Evolutionary conservation across 352 stramenopile species (phyloP).

Genomic region (Pythium rishiriense): DNA sequence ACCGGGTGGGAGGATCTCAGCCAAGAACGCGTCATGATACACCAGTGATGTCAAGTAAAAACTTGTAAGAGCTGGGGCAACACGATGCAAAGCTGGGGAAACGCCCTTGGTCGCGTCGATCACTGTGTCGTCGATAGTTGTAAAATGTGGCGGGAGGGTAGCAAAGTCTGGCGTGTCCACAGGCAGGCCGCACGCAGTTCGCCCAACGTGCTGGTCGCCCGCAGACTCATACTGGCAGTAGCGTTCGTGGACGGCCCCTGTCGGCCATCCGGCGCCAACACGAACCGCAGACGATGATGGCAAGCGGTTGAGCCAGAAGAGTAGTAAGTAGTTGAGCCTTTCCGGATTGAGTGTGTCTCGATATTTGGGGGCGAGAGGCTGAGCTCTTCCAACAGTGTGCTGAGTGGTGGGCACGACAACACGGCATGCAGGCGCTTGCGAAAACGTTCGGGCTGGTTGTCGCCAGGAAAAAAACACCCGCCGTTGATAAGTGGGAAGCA

Average conservation of each 20-base stretch:
- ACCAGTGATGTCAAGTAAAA: neutral
- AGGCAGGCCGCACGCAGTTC: constrained; percentile 20
- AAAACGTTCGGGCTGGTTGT: constrained; percentile 26
- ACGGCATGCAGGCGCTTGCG: constrained; percentile 12
- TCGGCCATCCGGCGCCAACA: constrained; percentile 20
- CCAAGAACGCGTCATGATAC: neutral
- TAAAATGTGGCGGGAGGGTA: constrained; percentile 6
- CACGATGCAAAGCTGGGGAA: neutral
- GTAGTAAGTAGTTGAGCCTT: constrained; percentile 25
- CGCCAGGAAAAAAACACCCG: constrained; percentile 13
- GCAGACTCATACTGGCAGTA: constrained; percentile 26
- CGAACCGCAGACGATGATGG: constrained; percentile 20
- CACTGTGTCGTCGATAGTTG: neutral
- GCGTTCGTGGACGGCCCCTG: constrained; percentile 22
- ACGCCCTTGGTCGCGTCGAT: constrained; percentile 2
- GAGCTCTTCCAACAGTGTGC: constrained; percentile 15
- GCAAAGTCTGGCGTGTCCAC: constrained; percentile 19
- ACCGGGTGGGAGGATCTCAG: neutral
- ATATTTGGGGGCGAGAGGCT: constrained; percentile 17
- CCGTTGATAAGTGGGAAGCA: constrained; percentile 5
- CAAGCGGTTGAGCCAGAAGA: constrained; percentile 25
- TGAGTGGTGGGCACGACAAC: neutral
- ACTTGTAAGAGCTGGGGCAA: constrained; percentile 1
- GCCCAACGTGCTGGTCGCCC: constrained; percentile 23
- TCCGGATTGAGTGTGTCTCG: constrained; percentile 23